Evolutionary conservation across 331 rosid species (phyloP), one percentile per base, ranked within the genome.

Genomic region (Telfairia occidentalis): DNA sequence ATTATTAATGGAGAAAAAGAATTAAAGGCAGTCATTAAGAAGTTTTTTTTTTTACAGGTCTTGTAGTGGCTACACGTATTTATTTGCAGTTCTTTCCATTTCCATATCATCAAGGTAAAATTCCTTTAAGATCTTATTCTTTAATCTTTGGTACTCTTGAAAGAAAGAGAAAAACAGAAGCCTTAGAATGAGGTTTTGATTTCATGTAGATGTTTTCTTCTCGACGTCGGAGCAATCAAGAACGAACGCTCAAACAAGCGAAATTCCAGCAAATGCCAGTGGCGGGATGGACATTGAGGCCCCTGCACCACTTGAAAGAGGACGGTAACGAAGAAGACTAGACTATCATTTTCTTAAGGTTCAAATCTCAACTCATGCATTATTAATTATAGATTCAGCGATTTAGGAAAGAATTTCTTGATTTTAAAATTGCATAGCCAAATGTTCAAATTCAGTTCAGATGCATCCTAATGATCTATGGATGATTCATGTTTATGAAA

Each of bases 1-100:
- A n/a, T 42, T 2, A 32, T 32, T 5, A 32, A 32, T 32, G 37
- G 37, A 38, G 43, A 45, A 45, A 12, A 13, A 11, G 50, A 45
- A 19, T 53, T 53, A 21, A 55, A 55, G 32, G 24, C 9, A 23
- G 34, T 75, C 38, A 1, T 3, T 23, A 23, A 35, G 42, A 2
- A 30, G 64, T 42, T 57, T 69, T 40, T 9, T 75, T 71, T 59
- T 84, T 85, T 71, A 80, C 89, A 93, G 98, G 98, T 63, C 85
- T 94, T 78, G 78, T 48, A 13, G 89, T 91, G 65, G 86, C 98
- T 52, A 74, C 89, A 0, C 87, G 91, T 78, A 88, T 96, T 84
- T 94, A 94, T 86, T 79, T 90, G 69, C 97, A 94, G 80, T 86
- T 91, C 85, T 94, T 87, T 24, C 88, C 97, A 57, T 85, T 90